Evolutionary conservation across 257 asterid species (phyloP), one percentile per base, ranked within the genome.

Genomic region (Cynanchum wilfordii): DNA sequence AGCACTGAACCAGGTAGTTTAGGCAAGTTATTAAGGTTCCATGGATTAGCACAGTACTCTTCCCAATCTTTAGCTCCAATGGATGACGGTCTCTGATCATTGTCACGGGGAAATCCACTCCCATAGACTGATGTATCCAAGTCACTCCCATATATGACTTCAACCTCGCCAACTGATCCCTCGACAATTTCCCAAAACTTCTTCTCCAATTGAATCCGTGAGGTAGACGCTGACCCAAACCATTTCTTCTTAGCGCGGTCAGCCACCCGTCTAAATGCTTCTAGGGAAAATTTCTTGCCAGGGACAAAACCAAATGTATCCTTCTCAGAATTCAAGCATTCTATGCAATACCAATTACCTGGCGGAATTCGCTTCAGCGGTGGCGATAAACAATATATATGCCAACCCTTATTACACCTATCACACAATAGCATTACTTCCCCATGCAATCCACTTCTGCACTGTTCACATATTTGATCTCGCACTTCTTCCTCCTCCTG

Each of bases 341-440:
- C 97, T 70, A 87, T 84, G 80, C 98, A 93, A 79, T 93, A 93
- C 98, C 98, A 93, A 73, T 93, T 93, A 59, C 98, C 98, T 6
- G 88, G 88, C 50, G 98, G 98, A 75, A 93, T 72, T 71, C 68
- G 83, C 84, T 86, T 81, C 71, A 93, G 63, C 8, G 98, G 98
- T 38, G 98, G 98, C 7, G 98, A 93, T 82, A 93, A 83, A 78
- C 98, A 93, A 78, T 91, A 87, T 51, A 84, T 85, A 75, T 93
- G 98, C 98, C 98, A 93, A 62, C 98, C 98, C 82, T 88, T 91
- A 72, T 93, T 87, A 81, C 98, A 93, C 47, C 98, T 87, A 82
- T 93, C 98, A 79, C 97, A 93, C 78, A 93, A 79, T 81, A 93
- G 84, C 98, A 93, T 93, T 73, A 93, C 97, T 82, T 93, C 97